Base-by-base conservation (phyloP, 2,329 filamentous ascomycete genomes). In the Exophiala calicioides region DNA sequence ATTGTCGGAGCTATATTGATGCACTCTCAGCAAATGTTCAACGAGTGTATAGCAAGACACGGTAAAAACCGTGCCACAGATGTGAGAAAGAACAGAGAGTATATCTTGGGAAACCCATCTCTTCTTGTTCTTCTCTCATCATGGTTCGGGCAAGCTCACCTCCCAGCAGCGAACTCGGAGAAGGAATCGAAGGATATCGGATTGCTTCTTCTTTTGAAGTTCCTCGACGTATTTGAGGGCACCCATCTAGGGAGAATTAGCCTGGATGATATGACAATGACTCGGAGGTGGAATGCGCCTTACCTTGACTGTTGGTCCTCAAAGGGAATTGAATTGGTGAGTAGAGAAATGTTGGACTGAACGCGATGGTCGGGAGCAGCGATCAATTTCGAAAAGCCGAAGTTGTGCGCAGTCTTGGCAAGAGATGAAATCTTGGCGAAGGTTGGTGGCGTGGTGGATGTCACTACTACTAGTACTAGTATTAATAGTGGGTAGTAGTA, bases 161-260 rank as follows among this genome's bases (percentile, higher is more conserved):
- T 98, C 93, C 93, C 93, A 98, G 90, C 93, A 98, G 80, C 93
- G 90, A 73, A 95, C 90, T 76, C 90, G 91, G 78, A 96, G 89
- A 80, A 98, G 86, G 85, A 98, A 98, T 81, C 90, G 90, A 81
- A 97, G 88, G 73, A 98, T 87, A 84, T 98, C 93, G 76, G 89
- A 95, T 86, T 98, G 93, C 90, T 98, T 98, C 89, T 95, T 96
- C 90, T 98, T 97, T 78, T 96, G 90, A 81, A 98, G 87, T 85
- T 98, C 93, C 85, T 98, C 94, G 80, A 98, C 89, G 82, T 95
- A 98, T 82, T 98, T 98, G 78, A 96, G 89, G 82, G 91, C 91
- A 88, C 93, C 93, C 93, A 96, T 96, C 84, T 91, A 29, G 6
- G 29, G 19, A 4, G 7, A 43, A 35, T 54, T 36, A 51, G 47